These are phyloP conservation scores for Bremia lactucae DNA, from an alignment of 352 stramenopile genomes.

Conservation along the genomic window DNA sequence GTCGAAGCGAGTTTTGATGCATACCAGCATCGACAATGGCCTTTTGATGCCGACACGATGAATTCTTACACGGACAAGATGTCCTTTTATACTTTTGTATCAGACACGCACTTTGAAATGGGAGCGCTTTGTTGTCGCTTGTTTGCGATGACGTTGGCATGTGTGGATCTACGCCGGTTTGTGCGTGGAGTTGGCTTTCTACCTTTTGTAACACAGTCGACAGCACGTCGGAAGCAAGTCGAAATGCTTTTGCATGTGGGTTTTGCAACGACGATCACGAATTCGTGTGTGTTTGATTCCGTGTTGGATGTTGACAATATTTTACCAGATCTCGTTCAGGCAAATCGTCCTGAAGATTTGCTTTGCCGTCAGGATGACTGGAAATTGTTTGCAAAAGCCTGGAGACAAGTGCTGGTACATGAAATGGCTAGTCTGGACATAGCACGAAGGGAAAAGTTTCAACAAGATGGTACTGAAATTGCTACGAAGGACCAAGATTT, in stretches of 20 bases:
- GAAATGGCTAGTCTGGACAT: conserved; percentile 53
- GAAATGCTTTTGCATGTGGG: conserved; percentile 59
- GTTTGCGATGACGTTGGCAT: conserved; percentile 55
- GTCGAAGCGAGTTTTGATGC: conserved; percentile 45
- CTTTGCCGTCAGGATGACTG: conserved; percentile 46
- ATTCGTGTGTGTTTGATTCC: background rate
- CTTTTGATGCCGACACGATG: conserved; percentile 60
- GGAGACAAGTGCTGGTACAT: conserved; percentile 35
- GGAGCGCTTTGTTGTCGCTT: conserved; percentile 69
- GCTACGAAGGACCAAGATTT: conserved; percentile 2
- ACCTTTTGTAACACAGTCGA: conserved; percentile 41
- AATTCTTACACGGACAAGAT: conserved; percentile 69
- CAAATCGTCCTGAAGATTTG: conserved; percentile 27
- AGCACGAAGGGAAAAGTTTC: conserved; percentile 23
- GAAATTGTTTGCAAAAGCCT: conserved; percentile 47
- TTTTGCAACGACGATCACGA: conserved; percentile 50
- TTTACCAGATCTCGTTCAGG: conserved; percentile 15
- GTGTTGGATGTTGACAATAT: conserved; percentile 1
- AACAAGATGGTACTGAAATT: no score
- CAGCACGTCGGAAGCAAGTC: conserved; percentile 29
- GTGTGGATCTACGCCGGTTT: conserved; percentile 39
- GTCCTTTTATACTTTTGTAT: conserved; percentile 80
- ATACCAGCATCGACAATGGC: conserved; percentile 59
- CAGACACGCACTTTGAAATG: conserved; percentile 68
- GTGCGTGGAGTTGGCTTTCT: conserved; percentile 56